Conservation (phyloP, 257 asterid genomes). For the Fraxinus anomala region DNA sequence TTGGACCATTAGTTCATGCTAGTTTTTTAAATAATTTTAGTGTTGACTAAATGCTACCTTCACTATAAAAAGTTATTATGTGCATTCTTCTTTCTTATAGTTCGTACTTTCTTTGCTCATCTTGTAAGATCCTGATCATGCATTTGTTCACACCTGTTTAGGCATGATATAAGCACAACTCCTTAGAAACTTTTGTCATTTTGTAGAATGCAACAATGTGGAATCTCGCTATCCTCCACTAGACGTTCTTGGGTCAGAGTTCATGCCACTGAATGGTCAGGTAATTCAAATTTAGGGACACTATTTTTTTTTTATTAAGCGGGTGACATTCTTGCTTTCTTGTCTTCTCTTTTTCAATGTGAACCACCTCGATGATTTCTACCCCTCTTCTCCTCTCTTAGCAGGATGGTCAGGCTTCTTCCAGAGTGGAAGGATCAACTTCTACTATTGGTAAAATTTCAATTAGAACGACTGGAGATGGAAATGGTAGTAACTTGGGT, state of each 20-base stretch:
- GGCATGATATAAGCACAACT: not conserved
- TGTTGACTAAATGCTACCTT: slow-evolving; percentile 1
- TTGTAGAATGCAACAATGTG: slow-evolving; percentile 69
- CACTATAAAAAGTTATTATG: slow-evolving; percentile 2
- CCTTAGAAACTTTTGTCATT: not conserved
- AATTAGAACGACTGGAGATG: slow-evolving; percentile 45
- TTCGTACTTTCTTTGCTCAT: not conserved
- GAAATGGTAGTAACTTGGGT: slow-evolving; percentile 46
- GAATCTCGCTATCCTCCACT: slow-evolving; percentile 73
- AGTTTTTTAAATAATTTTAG: slow-evolving; percentile 6
- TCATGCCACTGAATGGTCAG: slow-evolving; percentile 60
- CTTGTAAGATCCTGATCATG: not conserved
- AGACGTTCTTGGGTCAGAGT: slow-evolving; percentile 71
- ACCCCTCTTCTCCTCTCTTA: slow-evolving; percentile 1
- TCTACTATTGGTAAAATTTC: slow-evolving; percentile 30
- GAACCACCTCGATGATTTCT: no score
- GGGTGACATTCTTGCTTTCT: no score
- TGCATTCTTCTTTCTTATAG: not conserved
- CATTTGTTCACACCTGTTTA: not conserved
- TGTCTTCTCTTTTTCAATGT: no score
- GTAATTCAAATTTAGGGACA: slow-evolving; percentile 30
- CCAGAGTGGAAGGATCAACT: slow-evolving; percentile 33
- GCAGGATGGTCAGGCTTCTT: slow-evolving; percentile 59
- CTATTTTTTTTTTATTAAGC: not conserved
- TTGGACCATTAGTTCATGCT: slow-evolving; percentile 5